Base-by-base conservation (phyloP, 2,329 filamentous ascomycete species). In the Aureobasidium lini region DNA sequence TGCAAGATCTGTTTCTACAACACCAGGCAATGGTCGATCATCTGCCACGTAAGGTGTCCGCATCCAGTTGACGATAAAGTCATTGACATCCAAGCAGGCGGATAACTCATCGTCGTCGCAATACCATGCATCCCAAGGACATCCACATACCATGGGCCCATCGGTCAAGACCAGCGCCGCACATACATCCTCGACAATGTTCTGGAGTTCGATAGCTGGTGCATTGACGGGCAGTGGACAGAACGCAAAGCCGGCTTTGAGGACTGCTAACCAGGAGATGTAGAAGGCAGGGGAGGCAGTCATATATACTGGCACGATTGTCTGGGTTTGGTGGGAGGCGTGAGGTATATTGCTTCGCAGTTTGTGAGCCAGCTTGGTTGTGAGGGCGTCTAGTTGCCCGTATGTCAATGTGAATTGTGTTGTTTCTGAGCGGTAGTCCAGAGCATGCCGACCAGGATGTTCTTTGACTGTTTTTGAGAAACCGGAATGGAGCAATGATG, bases 41-140 rank as follows among this genome's bases (percentile, higher is more conserved):
- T 32, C 4, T 4, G 29, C 6, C 16, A 11, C 10, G 2, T 9
- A 4, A 3, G 44, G 13, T 9, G 13, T 47, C 16, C 32, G 44
- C 28, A 47, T 31, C 28, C 29, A 47, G 28, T n/a, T 32, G 28
- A 15, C 6, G 28, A 47, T 47, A 29, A 47, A 47, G 4, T 31
- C 44, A 6, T 47, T 47, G 28, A 47, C 29, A 13, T 47, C 44
- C 13, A 47, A 15, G 32, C 29, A 47, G 9, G 29, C 29, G 15
- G 44, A 47, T 9, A 47, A 29, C 13, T 47, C 44, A 23, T 47
- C 44, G 10, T 47, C 44, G 13, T 47, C 44, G 29, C 44, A 34
- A 23, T 47, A 47, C 44, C 44, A 47, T n/a, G 44, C 44, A 47
- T 47, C 44, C 44, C 44, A 47, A n/a, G 44, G 44, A n/a, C 44